These are phyloP conservation scores for Quercus aquifolioides DNA, from an alignment of 306 rosid genomes.

Conservation along the genomic window DNA sequence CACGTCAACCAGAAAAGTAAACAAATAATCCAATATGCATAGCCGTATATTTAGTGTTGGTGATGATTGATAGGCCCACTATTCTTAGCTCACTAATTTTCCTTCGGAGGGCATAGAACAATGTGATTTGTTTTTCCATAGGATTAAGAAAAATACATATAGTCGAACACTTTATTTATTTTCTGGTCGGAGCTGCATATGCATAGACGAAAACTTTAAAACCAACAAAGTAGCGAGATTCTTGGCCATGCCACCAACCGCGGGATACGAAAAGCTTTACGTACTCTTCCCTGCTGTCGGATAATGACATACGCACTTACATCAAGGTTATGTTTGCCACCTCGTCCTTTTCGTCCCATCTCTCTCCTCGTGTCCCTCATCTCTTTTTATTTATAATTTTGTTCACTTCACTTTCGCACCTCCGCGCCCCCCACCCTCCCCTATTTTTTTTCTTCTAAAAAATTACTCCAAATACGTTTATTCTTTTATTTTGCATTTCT, in stretches of 20 bases:
- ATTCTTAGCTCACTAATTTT: background rate
- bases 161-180: no score
- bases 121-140: background rate
- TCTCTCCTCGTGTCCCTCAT: no score
- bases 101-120: background rate
- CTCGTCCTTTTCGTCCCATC: no score
- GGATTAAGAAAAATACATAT: background rate
- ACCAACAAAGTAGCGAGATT: background rate
- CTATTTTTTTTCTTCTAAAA: no score
- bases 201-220: background rate
- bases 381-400: no score
- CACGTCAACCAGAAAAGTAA: background rate
- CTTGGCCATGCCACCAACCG: slow-evolving; percentile 28
- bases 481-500: no score
- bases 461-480: no score
- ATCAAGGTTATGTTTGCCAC: no score
- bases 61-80: background rate
- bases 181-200: no score
- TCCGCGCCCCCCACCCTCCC: no score
- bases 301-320: no score
- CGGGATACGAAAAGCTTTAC: background rate
- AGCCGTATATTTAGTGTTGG: background rate
- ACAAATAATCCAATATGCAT: background rate
- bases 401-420: no score
- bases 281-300: background rate